Base-by-base conservation (phyloP, 139 green algal species). In the Tetraselmis striata region DNA sequence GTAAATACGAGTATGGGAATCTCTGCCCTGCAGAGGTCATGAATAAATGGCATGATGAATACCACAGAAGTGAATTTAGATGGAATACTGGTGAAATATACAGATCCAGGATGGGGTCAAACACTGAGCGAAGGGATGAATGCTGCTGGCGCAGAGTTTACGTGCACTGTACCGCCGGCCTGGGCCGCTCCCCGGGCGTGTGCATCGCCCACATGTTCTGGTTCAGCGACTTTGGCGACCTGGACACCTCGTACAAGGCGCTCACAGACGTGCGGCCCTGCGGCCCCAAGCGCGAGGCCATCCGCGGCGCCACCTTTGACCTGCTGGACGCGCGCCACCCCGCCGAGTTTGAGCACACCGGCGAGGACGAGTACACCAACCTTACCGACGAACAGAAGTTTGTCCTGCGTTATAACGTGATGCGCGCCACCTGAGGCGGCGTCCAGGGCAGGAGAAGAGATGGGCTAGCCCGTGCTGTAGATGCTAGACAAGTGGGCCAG, bases 211-310 rank as follows among this genome's bases (percentile, higher is more conserved):
- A 90, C 79, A 30, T 28, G 29, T 84, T 78, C 59, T 86, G 83
- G 23, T 59, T 30, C 26, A 2, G 29, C 18, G 45, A 67, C 45
- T 67, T 67, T 67, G 45, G 45, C 45, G 45, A 67, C 45, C 87
- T 97, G 23, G 86, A 95, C 45, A 83, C 93, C 32, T 92, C 92
- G 0, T 97, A 97, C 86, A 32, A 84, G 0, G 83, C 88, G 74
- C 78, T 97, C 30, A 97, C 94, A 1, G 79, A 77, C 76, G 92
- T 96, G 45, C 80, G 94, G 26, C 94, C 94, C 5, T 97, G 94
- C 78, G 94, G 94, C 0, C 94, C 94, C 25, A 96, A 93, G 80
- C 85, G 86, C 58, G 92, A 97, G 26, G 90, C 93, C 23, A 93
- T 97, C 58, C 83, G 92, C 0, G 93, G 88, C 5, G 93, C 89